A percentile compares a stretch with the other conserved stretches of the same genome.
Evolutionary conservation across 768 basidiomycete species (phyloP).

Genomic region (Boletus sp.): DNA sequence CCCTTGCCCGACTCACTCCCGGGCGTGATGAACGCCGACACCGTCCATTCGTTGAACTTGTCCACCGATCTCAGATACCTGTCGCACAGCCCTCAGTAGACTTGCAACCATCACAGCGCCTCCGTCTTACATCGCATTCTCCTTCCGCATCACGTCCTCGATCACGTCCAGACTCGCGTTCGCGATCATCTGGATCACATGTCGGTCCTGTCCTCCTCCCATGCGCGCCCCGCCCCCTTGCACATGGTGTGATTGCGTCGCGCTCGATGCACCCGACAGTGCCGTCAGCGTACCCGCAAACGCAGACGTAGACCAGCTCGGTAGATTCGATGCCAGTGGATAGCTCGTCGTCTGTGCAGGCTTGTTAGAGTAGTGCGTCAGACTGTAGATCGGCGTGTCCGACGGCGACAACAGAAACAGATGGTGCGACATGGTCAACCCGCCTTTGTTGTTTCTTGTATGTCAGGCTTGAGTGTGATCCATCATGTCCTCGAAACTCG

Average conservation of each 20-base stretch:
- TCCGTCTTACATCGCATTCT: conserved; percentile 70
- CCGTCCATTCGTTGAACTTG: conserved; percentile 98
- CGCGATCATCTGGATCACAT: conserved; percentile 99
- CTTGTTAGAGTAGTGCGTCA: conserved; percentile 80
- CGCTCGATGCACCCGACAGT: conserved; percentile 77
- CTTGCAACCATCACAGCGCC: conserved; percentile 1
- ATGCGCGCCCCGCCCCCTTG: conserved; percentile 63
- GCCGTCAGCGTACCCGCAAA: conserved; percentile 89
- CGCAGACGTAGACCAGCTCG: conserved; percentile 88
- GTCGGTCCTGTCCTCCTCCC: conserved; percentile 81
- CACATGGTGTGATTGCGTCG: conserved; percentile 57
- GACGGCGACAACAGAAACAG: conserved; percentile 82
- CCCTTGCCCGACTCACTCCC: conserved; percentile 61
- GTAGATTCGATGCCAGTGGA: conserved; percentile 77
- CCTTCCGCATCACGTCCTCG: conserved; percentile 87
- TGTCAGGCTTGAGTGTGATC: not conserved
- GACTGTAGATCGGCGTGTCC: conserved; percentile 80
- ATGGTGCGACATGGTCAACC: conserved; percentile 72
- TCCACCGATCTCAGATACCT: conserved; percentile 97
- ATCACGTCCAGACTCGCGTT: conserved; percentile 94
- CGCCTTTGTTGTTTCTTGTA: conserved; percentile 10
- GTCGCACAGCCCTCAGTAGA: conserved; percentile 20
- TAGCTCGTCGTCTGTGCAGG: conserved; percentile 57
- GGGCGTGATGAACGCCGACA: conserved; percentile 93
- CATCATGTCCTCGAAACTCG: not conserved